Evolutionary conservation across 202 grass and related monocot species (phyloP).

Genomic region (Cymbopogon flexuosus): DNA sequence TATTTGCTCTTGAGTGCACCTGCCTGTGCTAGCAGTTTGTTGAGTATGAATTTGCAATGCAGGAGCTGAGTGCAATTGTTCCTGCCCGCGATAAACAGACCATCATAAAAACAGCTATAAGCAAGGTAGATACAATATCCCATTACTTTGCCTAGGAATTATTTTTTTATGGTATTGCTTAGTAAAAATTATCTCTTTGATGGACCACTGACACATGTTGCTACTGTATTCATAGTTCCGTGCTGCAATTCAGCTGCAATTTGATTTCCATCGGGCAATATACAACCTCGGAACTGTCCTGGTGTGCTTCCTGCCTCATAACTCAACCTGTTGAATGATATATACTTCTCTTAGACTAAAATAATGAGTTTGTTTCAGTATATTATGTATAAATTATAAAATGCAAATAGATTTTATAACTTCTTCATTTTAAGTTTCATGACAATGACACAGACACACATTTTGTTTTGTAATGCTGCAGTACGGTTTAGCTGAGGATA

Average conservation of each 20-base stretch:
- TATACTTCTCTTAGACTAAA: conserved; percentile 5
- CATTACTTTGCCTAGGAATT: background rate
- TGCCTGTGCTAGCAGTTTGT: conserved; percentile 3
- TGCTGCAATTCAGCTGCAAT: conserved; percentile 89
- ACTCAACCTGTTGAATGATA: conserved; percentile 9
- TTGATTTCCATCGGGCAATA: conserved; percentile 99
- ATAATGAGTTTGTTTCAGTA: background rate
- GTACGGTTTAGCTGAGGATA: conserved; percentile 99
- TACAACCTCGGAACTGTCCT: conserved; percentile 99
- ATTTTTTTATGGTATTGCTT: background rate
- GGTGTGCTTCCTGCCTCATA: conserved; percentile 42
- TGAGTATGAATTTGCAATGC: conserved; percentile 42
- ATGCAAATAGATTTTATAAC: background rate
- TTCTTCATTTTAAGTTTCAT: conserved; percentile 6
- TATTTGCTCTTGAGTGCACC: conserved; percentile 24
- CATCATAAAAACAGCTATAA: conserved; percentile 98
- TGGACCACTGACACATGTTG: background rate
- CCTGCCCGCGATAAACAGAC: conserved; percentile 85
- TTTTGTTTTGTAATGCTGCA: conserved; percentile 34
- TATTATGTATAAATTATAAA: background rate
- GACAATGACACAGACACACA: conserved; percentile 3
- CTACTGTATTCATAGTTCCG: conserved; percentile 65
- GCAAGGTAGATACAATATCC: conserved; percentile 60
- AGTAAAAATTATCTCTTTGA: conserved; percentile 7
- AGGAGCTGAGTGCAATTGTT: conserved; percentile 98